Evolutionary conservation across 139 green algal genomes (phyloP).

Genomic region (Ulvella scutata): DNA sequence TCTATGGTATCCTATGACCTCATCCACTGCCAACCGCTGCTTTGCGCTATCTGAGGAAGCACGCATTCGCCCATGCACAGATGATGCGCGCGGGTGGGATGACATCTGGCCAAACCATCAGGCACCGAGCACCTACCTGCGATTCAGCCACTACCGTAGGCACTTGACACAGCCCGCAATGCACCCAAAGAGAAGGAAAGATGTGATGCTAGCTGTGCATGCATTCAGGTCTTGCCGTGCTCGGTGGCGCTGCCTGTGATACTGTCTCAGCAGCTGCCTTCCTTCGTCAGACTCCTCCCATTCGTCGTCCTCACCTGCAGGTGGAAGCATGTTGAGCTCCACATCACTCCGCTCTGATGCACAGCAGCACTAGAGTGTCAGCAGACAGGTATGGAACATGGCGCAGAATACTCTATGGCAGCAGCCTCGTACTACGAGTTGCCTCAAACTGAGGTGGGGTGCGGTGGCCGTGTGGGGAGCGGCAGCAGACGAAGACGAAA

Average conservation of each 20-base stretch:
- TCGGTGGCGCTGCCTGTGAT: not conserved
- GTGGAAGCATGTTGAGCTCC: not conserved
- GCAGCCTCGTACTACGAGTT: not conserved
- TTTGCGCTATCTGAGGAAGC: too few species aligned
- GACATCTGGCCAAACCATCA: too few species aligned
- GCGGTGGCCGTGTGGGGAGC: not conserved
- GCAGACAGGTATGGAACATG: not conserved
- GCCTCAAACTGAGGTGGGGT: not conserved
- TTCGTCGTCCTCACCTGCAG: not conserved
- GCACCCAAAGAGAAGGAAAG: too few species aligned
- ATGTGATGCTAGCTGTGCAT: too few species aligned
- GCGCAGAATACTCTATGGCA: not conserved
- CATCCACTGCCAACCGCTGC: too few species aligned
- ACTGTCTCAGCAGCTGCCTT: not conserved
- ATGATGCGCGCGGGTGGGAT: too few species aligned
- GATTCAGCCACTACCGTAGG: too few species aligned
- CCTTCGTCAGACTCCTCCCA: not conserved
- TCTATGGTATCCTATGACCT: too few species aligned
- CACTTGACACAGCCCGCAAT: too few species aligned
- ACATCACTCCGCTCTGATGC: not conserved
- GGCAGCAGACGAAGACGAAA: not conserved
- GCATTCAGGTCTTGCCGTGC: too few species aligned
- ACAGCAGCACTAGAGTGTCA: not conserved
- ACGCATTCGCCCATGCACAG: too few species aligned
- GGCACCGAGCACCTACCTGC: too few species aligned